These are phyloP conservation scores for Piper longum DNA, from an alignment of 164 flowering plant genomes.

Conservation along the genomic window DNA sequence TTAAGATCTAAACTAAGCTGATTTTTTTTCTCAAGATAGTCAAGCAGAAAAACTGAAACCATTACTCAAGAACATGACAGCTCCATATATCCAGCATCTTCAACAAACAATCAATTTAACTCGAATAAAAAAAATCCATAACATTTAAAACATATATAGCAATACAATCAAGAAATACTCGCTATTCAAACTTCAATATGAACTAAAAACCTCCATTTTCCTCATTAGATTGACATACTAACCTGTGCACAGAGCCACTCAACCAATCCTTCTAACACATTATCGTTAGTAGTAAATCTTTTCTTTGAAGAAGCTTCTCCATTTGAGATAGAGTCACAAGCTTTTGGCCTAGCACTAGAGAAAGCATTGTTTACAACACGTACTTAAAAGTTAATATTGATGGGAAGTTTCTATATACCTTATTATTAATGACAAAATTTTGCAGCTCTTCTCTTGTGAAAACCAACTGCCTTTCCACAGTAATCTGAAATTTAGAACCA, in stretches of 20 bases:
- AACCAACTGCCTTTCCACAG: slow-evolving; percentile 94
- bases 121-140: too few species aligned
- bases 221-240: neutral
- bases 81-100: neutral
- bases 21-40: too few species aligned
- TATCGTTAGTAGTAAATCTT: slow-evolving; percentile 43
- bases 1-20: too few species aligned
- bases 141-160: neutral
- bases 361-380: neutral
- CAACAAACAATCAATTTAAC: neutral
- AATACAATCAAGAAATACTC: too few species aligned
- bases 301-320: slow-evolving; percentile 68
- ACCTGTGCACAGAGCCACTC: slow-evolving; percentile 98
- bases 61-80: neutral
- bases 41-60: too few species aligned
- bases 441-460: slow-evolving; percentile 94
- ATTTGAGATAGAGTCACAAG: slow-evolving; percentile 28
- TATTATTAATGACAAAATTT: slow-evolving; percentile 58
- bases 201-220: neutral
- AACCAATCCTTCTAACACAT: slow-evolving; percentile 72
- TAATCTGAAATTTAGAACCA: slow-evolving; percentile 44
- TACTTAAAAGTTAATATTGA: neutral
- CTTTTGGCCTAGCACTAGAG: slow-evolving; percentile 63
- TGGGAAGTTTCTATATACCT: slow-evolving; percentile 23
- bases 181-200: too few species aligned